A percentile compares a stretch with the other conserved stretches of the same genome.
Evolutionary conservation across 2,329 filamentous ascomycete species (phyloP).

Genomic region (Pestalotiopsis sp.): DNA sequence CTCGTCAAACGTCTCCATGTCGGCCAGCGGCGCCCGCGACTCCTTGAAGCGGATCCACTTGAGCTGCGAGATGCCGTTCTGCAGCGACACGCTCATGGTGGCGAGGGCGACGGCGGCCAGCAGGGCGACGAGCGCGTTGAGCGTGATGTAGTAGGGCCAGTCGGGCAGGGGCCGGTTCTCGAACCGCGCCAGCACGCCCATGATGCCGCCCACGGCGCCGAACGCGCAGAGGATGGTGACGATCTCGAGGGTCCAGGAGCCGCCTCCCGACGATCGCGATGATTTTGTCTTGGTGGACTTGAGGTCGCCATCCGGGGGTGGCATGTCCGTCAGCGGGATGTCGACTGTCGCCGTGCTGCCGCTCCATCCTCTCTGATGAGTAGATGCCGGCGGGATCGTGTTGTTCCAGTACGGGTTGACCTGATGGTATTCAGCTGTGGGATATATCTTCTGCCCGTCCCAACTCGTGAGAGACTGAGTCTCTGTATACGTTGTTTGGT

Average conservation of each 20-base stretch:
- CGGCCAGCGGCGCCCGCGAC: constrained; percentile 27
- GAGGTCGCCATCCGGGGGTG: constrained; percentile 8
- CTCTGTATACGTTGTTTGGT: not conserved
- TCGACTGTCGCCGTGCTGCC: constrained; percentile 17
- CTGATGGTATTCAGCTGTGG: constrained; percentile 14
- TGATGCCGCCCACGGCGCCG: constrained; percentile 28
- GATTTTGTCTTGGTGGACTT: constrained; percentile 3
- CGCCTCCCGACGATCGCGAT: constrained; percentile 8
- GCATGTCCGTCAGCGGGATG: constrained; percentile 14
- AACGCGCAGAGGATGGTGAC: constrained; percentile 27
- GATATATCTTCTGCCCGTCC: constrained; percentile 9
- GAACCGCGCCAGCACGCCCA: constrained; percentile 32
- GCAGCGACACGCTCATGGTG: constrained; percentile 30
- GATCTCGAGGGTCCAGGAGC: constrained; percentile 31
- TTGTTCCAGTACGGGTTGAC: constrained; percentile 17
- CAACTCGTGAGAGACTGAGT: constrained; percentile 1
- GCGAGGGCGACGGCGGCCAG: constrained; percentile 32
- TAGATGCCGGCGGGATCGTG: constrained; percentile 11
- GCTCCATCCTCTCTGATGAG: constrained; percentile 25
- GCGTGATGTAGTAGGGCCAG: constrained; percentile 34
- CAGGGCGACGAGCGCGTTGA: constrained; percentile 35
- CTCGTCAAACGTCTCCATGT: constrained; percentile 36
- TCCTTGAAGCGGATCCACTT: constrained; percentile 36
- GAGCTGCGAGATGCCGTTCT: constrained; percentile 32
- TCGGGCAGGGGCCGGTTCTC: constrained; percentile 28